Conservation (phyloP, 371 early-diverging fungal species). For the Mucor indicus region DNA sequence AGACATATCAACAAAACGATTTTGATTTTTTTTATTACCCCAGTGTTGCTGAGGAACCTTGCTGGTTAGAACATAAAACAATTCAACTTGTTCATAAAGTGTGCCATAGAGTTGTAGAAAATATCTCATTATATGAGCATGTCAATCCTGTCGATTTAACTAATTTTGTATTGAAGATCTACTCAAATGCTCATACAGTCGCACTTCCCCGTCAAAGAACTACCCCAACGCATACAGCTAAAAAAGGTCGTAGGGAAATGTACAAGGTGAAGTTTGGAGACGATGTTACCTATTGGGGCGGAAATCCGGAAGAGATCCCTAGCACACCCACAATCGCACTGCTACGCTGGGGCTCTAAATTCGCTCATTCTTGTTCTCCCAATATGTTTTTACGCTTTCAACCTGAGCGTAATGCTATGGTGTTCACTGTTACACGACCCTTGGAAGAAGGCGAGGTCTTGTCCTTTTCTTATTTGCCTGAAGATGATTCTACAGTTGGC, state of each 20-base stretch:
- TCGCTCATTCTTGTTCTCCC: constrained; percentile 49
- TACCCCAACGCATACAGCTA: constrained; percentile 24
- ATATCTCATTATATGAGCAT: constrained; percentile 21
- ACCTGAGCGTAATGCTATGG: constrained; percentile 29
- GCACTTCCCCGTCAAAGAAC: constrained; percentile 23
- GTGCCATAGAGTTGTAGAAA: constrained; percentile 12
- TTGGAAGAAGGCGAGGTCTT: constrained; percentile 28
- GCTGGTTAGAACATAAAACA: constrained; percentile 30
- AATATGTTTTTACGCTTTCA: constrained; percentile 45
- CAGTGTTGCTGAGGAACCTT: constrained; percentile 6
- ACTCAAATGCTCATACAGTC: constrained; percentile 49
- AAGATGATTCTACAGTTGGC: constrained; percentile 38
- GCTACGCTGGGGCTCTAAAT: constrained; percentile 46
- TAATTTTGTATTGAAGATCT: constrained; percentile 46
- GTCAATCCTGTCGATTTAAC: constrained; percentile 24
- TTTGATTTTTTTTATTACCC: constrained; percentile 48
- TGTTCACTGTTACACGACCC: constrained; percentile 33
- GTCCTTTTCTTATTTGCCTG: constrained; percentile 47
- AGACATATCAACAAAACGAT: constrained; percentile 9
- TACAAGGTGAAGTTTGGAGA: constrained; percentile 26
- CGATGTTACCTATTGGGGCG: constrained; percentile 20
- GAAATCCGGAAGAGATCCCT: constrained; percentile 1
- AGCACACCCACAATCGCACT: constrained; percentile 32
- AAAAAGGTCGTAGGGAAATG: constrained; percentile 20
- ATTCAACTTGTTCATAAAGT: constrained; percentile 20